Conservation (phyloP, 2,329 filamentous ascomycete genomes). For the Phyllosticta citrichinensis region DNA sequence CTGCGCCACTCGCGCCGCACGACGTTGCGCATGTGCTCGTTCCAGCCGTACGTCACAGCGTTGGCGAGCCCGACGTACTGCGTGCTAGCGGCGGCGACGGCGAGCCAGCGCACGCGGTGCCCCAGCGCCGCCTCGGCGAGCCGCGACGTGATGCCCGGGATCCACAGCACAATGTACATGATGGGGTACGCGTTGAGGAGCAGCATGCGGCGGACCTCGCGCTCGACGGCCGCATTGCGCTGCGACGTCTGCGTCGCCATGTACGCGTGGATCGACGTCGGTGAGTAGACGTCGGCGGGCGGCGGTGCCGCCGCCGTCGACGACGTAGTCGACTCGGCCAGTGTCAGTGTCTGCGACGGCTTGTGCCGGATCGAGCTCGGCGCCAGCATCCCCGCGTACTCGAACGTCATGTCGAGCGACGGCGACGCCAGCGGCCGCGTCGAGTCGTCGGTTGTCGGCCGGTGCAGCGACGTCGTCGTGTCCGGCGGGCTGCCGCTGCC, state of each 20-base stretch:
- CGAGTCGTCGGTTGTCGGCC: not conserved
- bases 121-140: slow-evolving; percentile 15
- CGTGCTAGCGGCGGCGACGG: slow-evolving; percentile 15
- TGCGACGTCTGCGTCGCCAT: not conserved
- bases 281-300: not conserved
- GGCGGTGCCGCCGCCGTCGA: not conserved
- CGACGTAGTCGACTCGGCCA: not conserved
- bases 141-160: slow-evolving; percentile 22
- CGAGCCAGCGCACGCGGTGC: slow-evolving; percentile 5
- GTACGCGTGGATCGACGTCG: slow-evolving; percentile 3
- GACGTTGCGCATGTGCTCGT: slow-evolving; percentile 11
- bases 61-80: slow-evolving; percentile 18
- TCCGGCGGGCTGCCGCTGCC: not conserved
- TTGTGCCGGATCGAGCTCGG: not conserved
- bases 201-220: slow-evolving; percentile 20
- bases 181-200: slow-evolving; percentile 26
- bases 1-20: not conserved
- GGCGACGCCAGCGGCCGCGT: not conserved
- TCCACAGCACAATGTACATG: slow-evolving; percentile 24
- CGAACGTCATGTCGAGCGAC: not conserved
- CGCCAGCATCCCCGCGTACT: not conserved
- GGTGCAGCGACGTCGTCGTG: not conserved
- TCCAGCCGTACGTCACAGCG: slow-evolving; percentile 15
- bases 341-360: slow-evolving; percentile 1
- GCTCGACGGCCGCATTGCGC: slow-evolving; percentile 13